A percentile compares a stretch with the other conserved stretches of the same genome.
phyloP scores from a whole-genome alignment of 2,329 filamentous ascomycete species.

The Graphilbum sp. region DNA sequence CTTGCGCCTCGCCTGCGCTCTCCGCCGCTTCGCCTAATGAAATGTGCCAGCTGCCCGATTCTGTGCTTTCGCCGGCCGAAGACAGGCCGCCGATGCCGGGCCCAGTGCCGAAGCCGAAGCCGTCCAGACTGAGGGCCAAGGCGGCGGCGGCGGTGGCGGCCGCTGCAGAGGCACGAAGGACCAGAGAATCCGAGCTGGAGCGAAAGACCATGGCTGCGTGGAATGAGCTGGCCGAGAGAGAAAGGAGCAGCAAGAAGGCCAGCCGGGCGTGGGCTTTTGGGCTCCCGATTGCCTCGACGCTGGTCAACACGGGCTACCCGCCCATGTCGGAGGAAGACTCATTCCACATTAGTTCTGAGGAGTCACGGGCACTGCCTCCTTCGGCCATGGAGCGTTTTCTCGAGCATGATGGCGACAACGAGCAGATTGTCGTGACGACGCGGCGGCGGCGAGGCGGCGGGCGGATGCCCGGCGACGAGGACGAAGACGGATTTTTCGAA shows the following conservation, averaged over 20 bases:
- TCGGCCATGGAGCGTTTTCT: constrained; percentile 48
- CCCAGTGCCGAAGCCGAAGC: not conserved
- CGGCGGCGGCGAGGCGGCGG: constrained; percentile 53
- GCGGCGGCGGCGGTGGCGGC: not conserved
- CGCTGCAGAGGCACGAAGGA: constrained; percentile 9
- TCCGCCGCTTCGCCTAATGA: too few species aligned
- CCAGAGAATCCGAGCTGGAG: constrained; percentile 13
- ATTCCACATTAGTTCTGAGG: constrained; percentile 27
- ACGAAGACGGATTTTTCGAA: constrained; percentile 73
- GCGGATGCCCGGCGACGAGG: constrained; percentile 7
- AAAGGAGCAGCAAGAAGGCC: constrained; percentile 1
- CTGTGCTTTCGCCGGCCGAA: constrained; percentile 3
- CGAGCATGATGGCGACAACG: constrained; percentile 38
- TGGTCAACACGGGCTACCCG: constrained; percentile 35
- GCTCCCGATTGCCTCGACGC: constrained; percentile 30
- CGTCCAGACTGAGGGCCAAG: not conserved
- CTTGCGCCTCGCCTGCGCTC: too few species aligned
- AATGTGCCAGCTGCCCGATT: too few species aligned
- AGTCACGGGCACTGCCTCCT: constrained; percentile 41
- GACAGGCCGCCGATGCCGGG: constrained; percentile 11
- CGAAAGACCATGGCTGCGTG: constrained; percentile 5
- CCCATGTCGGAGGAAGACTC: constrained; percentile 32
- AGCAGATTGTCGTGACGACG: constrained; percentile 69
- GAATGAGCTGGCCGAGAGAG: constrained; percentile 4
- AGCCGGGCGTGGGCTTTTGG: constrained; percentile 41